phyloP scores from a whole-genome alignment of 805 yeast genomes.

The Ogataea paraovalis region DNA sequence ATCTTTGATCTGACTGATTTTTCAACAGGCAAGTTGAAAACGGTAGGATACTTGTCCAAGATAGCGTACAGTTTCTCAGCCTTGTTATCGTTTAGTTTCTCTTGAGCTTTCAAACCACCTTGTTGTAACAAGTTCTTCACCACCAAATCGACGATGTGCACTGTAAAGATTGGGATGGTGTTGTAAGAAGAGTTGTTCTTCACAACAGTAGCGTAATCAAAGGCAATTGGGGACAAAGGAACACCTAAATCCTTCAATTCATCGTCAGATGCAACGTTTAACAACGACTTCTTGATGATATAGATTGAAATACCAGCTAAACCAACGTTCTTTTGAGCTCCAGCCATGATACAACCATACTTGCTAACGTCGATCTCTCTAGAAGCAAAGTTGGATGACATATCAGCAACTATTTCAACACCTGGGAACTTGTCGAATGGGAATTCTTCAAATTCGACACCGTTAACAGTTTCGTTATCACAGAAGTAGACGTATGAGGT shows the following conservation, averaged over 20 bases:
- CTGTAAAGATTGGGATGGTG: slow-evolving; percentile 91
- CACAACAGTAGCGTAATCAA: slow-evolving; percentile 82
- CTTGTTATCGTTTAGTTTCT: slow-evolving; percentile 54
- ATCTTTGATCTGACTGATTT: slow-evolving; percentile 69
- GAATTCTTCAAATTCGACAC: slow-evolving; percentile 66
- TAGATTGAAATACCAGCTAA: slow-evolving; percentile 92
- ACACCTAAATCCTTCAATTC: slow-evolving; percentile 54
- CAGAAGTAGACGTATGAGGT: slow-evolving; percentile 86
- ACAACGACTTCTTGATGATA: slow-evolving; percentile 76
- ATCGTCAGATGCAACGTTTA: slow-evolving; percentile 63
- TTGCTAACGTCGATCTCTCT: slow-evolving; percentile 75
- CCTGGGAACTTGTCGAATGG: slow-evolving; percentile 57
- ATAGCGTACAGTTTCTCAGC: slow-evolving; percentile 60
- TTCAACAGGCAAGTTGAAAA: slow-evolving; percentile 66
- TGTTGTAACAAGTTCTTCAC: slow-evolving; percentile 52
- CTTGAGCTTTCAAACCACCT: slow-evolving; percentile 74
- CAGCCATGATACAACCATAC: slow-evolving; percentile 90
- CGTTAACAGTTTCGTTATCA: slow-evolving; percentile 97
- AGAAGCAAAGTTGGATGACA: slow-evolving; percentile 90
- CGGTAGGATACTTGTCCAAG: slow-evolving; percentile 59
- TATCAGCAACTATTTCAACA: slow-evolving; percentile 85
- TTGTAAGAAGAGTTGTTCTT: slow-evolving; percentile 90
- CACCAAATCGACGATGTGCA: slow-evolving; percentile 80
- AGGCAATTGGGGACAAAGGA: slow-evolving; percentile 87
- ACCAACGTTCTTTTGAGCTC: slow-evolving; percentile 98